Evolutionary conservation across 495 filamentous ascomycete genomes (phyloP), one percentile per base, ranked within the genome.

Genomic region (Trichoderma erinaceum): DNA sequence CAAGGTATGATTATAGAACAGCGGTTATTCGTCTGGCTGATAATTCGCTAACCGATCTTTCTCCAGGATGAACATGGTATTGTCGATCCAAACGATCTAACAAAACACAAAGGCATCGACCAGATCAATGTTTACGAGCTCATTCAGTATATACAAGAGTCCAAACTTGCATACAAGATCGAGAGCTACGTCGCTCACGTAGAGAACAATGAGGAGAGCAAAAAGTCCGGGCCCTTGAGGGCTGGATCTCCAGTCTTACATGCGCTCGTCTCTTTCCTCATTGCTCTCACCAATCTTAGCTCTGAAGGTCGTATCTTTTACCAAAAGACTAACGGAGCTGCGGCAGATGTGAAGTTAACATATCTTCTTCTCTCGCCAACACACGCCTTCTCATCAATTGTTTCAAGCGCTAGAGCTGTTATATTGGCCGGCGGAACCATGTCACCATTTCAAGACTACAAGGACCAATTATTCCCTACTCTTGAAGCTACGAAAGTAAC

Each of bases 341-440:
- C 69, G 0, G 77, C 77, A 3, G 86, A 87, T 61, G 80, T 90
- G 16, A 82, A 83, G 48, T 78, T 98, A 63, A 91, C 87, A 56
- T 99, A 97, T 73, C 89, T 96, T 75, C 87, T 98, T 16, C 86
- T 99, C n/a, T 93, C 97, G 68, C 96, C 95, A 23, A 92, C 92
- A 1, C 86, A 93, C 74, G 90, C 96, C 71, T 99, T 99, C 77
- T 89, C 88, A 23, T 89, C 92, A 48, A 89, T 98, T 73, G 92
- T 95, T 0, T 87, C 91, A 63, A 88, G 92, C 71, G 92, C 94
- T 10, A 83, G 92, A 64, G 90, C 95, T 4, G 92, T 98, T 3
- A 91, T 99, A 63, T 79, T 99, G 18, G 96, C 92, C 15, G 95
- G 95, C 66, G 95, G 95, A 3, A 99, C 95, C 11, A 99, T 99